Base-by-base conservation (phyloP, 768 basidiomycete species). In the Mycena polygramma region DNA sequence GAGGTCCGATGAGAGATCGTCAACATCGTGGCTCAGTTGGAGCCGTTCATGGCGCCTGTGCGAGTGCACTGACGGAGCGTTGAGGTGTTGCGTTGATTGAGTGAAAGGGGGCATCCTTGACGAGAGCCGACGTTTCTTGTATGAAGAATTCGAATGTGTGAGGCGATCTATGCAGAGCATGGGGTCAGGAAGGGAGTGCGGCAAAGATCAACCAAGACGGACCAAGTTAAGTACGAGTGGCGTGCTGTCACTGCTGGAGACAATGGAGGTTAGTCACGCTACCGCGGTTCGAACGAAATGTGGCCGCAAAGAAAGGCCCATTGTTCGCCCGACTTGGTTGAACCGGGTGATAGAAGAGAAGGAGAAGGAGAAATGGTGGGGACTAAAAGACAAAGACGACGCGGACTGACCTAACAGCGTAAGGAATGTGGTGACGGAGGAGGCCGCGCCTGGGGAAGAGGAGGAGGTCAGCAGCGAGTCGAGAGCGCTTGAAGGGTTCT, bases 1-100 rank as follows among this genome's bases (percentile, higher is more conserved):
- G 57, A 94, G 86, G 75, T 93, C 93, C n/a, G 91, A 91, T 41
- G 90, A 89, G 59, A 90, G 83, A 51, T 91, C 89, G 70, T 93
- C 90, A 62, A 89, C 78, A 68, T 91, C 89, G 75, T 88, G 85
- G 74, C 80, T 81, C 70, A 78, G 74, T 74, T 80, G 77, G 75
- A 81, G 78, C 63, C 81, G 80, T 72, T 87, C 85, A 66, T 79
- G 85, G 65, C 81, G 85, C 79, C 88, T 89, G 74, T 86, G 85
- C 46, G 85, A 79, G 66, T 84, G 85, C 19, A 81, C 80, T 24
- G 85, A 76, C 19, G 82, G 89, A 75, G 83, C 85, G 79, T 74
- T 84, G 78, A 80, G 84, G 78, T 78, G 84, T 78, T 81, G 85
- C 54, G 65, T 79, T 74, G 79, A 83, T 77, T 48, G 82, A 15